Conservation (phyloP, 768 basidiomycete species). For the Naganishia vaughanmartiniae region DNA sequence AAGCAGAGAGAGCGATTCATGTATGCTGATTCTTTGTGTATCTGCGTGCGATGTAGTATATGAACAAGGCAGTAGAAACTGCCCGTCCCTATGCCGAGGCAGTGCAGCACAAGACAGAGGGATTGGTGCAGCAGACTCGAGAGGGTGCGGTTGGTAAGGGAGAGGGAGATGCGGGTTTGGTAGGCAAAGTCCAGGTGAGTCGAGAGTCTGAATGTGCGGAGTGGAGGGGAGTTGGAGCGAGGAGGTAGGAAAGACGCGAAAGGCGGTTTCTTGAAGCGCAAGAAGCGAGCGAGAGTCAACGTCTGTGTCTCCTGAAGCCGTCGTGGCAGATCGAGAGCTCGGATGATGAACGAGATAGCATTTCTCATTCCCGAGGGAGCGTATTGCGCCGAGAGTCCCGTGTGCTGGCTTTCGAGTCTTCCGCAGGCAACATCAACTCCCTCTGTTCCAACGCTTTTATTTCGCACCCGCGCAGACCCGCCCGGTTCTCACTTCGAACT, state of each 20-base stretch:
- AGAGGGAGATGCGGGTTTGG: slow-evolving; percentile 31
- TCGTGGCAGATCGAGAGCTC: too few relatives aligned
- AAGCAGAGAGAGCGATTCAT: too few relatives aligned
- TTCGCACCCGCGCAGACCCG: too few relatives aligned
- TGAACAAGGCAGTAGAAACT: slow-evolving; percentile 44
- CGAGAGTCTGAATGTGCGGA: background rate
- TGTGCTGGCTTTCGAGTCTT: too few relatives aligned
- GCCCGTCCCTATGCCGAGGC: slow-evolving; percentile 48
- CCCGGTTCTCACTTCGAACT: background rate
- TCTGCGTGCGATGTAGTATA: slow-evolving; percentile 29
- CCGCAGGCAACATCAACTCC: too few relatives aligned
- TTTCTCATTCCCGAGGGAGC: too few relatives aligned
- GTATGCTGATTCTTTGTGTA: background rate
- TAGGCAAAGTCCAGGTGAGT: slow-evolving; percentile 38
- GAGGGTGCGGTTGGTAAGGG: background rate
- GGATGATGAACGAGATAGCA: too few relatives aligned
- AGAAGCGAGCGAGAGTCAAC: too few relatives aligned
- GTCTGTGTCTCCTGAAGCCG: too few relatives aligned
- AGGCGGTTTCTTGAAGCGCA: too few relatives aligned
- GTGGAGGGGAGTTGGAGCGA: background rate
- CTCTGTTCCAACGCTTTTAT: background rate
- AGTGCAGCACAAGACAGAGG: slow-evolving; percentile 42
- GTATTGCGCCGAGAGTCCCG: too few relatives aligned
- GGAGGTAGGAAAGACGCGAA: background rate
- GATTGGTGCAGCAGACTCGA: slow-evolving; percentile 42